Evolutionary conservation across 2,329 filamentous ascomycete genomes (phyloP).

Genomic region (Arthroderma sp.): DNA sequence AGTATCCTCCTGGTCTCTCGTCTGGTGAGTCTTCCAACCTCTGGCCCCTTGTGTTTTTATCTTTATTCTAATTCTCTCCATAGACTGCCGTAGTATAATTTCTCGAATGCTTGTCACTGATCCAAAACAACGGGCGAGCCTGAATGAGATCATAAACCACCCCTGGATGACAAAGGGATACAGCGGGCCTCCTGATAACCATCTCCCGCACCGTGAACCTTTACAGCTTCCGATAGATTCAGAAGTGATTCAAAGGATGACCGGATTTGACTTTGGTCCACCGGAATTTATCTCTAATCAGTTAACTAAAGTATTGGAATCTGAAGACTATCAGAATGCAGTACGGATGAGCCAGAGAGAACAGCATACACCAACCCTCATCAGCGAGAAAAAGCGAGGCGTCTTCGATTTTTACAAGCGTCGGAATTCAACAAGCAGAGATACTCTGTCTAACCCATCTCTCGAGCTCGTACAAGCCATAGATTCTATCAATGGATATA

Average conservation of each 20-base stretch:
- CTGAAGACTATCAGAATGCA: constrained; percentile 82
- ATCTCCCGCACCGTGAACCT: constrained; percentile 69
- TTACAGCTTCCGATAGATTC: constrained; percentile 71
- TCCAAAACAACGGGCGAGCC: constrained; percentile 68
- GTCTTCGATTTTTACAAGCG: constrained; percentile 98
- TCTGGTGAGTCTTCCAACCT: constrained; percentile 48
- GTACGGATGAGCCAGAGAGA: constrained; percentile 59
- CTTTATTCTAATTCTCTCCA: neutral
- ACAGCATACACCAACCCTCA: constrained; percentile 42
- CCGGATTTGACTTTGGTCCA: constrained; percentile 90
- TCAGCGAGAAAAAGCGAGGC: constrained; percentile 68
- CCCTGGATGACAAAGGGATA: constrained; percentile 95
- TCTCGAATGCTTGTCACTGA: constrained; percentile 94
- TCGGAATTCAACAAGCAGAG: constrained; percentile 77
- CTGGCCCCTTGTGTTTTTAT: constrained; percentile 22
- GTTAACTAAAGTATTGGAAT: constrained; percentile 74
- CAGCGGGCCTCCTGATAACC: constrained; percentile 74
- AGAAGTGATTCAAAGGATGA: constrained; percentile 83
- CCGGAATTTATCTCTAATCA: constrained; percentile 71
- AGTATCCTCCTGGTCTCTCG: constrained; percentile 89
- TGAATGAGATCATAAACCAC: constrained; percentile 86
- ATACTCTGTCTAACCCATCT: constrained; percentile 73
- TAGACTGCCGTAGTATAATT: constrained; percentile 88
- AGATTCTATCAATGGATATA: constrained; percentile 87
- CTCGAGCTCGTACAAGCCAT: constrained; percentile 71